Evolutionary conservation across 2,329 filamentous ascomycete genomes (phyloP).

Genomic region (Annulohypoxylon truncatum): DNA sequence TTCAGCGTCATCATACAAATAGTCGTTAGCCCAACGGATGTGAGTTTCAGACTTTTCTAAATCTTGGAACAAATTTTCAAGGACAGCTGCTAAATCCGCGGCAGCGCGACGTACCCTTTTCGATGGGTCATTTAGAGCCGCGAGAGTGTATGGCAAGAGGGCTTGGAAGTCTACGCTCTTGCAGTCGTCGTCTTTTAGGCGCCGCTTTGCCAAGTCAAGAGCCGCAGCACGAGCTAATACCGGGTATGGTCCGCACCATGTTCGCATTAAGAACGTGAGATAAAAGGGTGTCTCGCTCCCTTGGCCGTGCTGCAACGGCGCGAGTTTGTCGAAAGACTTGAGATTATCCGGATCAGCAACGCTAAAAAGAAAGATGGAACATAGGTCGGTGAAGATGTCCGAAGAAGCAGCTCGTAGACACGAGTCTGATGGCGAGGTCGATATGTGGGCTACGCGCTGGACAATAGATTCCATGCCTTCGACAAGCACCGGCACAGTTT

Average conservation of each 20-base stretch:
- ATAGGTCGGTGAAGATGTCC: slow-evolving; percentile 68
- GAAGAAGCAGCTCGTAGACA: slow-evolving; percentile 65
- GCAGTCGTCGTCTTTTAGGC: slow-evolving; percentile 64
- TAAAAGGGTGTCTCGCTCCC: slow-evolving; percentile 73
- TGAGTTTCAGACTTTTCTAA: slow-evolving; percentile 54
- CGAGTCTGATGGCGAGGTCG: slow-evolving; percentile 55
- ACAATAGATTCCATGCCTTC: slow-evolving; percentile 47
- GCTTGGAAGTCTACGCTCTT: slow-evolving; percentile 76
- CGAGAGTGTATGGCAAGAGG: slow-evolving; percentile 83
- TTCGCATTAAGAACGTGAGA: slow-evolving; percentile 78
- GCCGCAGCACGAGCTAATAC: slow-evolving; percentile 76
- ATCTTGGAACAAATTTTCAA: slow-evolving; percentile 62
- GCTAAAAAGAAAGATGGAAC: slow-evolving; percentile 64
- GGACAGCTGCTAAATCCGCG: slow-evolving; percentile 70
- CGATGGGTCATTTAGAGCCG: slow-evolving; percentile 79
- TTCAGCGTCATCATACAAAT: slow-evolving; percentile 71
- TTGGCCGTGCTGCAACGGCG: slow-evolving; percentile 64
- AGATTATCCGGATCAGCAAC: slow-evolving; percentile 52
- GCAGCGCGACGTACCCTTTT: slow-evolving; percentile 81
- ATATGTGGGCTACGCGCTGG: slow-evolving; percentile 45
- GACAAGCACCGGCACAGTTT: slow-evolving; percentile 11
- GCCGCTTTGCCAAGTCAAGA: slow-evolving; percentile 71
- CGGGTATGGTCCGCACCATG: slow-evolving; percentile 79
- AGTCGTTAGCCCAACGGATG: slow-evolving; percentile 68
- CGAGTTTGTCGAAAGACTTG: slow-evolving; percentile 64